A percentile compares a stretch with the other conserved stretches of the same genome.
Conservation (phyloP, 2,329 filamentous ascomycete species). For the Trichophyton mentagrophytes region DNA sequence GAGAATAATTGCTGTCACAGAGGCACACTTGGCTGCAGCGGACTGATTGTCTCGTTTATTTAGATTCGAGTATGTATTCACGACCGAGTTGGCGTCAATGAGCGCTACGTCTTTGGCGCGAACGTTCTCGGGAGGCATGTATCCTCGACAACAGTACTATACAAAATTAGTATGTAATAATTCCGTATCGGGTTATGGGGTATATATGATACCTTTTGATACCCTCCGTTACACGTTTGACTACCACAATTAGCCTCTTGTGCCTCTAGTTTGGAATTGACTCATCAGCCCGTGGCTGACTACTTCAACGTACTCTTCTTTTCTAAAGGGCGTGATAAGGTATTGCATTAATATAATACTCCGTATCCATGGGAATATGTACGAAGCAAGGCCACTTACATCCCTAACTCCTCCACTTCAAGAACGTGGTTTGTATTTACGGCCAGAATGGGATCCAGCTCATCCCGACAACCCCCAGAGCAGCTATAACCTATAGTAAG, state of each 20-base stretch:
- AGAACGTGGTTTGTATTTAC: not conserved
- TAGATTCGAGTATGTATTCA: not conserved
- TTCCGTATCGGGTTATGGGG: not conserved
- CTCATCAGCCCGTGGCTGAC: not conserved
- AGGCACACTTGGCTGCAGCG: not conserved
- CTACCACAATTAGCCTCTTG: not conserved
- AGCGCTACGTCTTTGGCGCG: not conserved
- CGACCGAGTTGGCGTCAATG: not conserved
- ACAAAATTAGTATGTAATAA: not conserved
- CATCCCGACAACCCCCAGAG: not conserved
- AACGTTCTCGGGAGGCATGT: not conserved
- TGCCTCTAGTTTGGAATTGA: not conserved
- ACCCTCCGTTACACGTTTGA: not conserved
- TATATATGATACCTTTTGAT: not conserved
- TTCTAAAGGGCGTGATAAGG: not conserved
- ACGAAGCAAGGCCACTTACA: not conserved
- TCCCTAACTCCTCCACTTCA: not conserved
- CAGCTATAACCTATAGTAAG: not conserved
- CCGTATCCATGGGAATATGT: not conserved
- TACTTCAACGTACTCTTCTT: not conserved
- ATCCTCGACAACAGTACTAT: not conserved
- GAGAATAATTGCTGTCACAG: not conserved
- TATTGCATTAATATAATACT: not conserved
- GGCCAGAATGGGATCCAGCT: not conserved
- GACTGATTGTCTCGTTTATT: not conserved